phyloP scores from a whole-genome alignment of 768 basidiomycete genomes.

The Cyclocybe cylindracea region DNA sequence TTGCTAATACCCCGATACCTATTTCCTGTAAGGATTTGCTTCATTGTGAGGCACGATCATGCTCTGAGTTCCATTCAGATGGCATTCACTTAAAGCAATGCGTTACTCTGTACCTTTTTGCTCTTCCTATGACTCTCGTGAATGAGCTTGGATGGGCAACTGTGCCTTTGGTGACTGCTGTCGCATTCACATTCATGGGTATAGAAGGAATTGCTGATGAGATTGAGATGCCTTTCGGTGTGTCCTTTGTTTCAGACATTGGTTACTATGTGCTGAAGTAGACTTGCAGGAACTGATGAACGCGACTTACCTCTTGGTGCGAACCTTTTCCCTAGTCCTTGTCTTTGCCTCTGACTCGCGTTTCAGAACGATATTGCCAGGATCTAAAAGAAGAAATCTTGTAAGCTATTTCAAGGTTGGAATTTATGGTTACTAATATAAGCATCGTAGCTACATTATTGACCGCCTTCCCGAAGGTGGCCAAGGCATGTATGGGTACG shows the following conservation, averaged over 20 bases:
- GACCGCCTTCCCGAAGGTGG: slow-evolving; percentile 74
- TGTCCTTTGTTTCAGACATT: slow-evolving; percentile 15
- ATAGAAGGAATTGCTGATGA: slow-evolving; percentile 95
- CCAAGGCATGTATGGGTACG: slow-evolving; percentile 68
- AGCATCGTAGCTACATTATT: slow-evolving; percentile 60
- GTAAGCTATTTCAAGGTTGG: slow-evolving; percentile 41
- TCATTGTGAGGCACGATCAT: neutral
- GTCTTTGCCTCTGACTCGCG: neutral
- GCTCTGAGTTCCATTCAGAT: slow-evolving; percentile 39
- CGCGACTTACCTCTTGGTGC: slow-evolving; percentile 76
- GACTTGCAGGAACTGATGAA: slow-evolving; percentile 51
- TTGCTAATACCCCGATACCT: slow-evolving; percentile 86
- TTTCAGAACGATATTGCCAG: slow-evolving; percentile 76
- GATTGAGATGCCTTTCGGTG: slow-evolving; percentile 95
- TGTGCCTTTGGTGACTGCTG: slow-evolving; percentile 82
- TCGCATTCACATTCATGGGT: slow-evolving; percentile 91
- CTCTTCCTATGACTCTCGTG: slow-evolving; percentile 85
- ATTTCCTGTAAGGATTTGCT: slow-evolving; percentile 56
- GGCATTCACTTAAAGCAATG: slow-evolving; percentile 94
- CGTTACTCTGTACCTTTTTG: slow-evolving; percentile 90
- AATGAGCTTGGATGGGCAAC: slow-evolving; percentile 82
- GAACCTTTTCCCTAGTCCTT: slow-evolving; percentile 11
- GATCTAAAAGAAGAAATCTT: slow-evolving; percentile 86
- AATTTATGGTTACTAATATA: slow-evolving; percentile 8
- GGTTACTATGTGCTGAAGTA: neutral